phyloP scores from a whole-genome alignment of 257 asterid genomes.

The Marsdenia floribunda region DNA sequence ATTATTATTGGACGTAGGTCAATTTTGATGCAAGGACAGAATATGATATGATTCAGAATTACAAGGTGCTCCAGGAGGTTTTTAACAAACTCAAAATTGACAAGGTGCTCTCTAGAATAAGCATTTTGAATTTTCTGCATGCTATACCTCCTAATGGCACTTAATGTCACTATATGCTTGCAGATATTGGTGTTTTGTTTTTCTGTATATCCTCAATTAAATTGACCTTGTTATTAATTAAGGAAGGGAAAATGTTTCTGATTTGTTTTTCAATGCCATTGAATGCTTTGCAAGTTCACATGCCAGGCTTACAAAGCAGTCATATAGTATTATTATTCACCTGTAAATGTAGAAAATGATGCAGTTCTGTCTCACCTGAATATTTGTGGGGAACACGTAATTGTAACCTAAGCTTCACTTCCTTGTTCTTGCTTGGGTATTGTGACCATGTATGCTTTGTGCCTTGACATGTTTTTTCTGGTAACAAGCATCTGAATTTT shows the following conservation, averaged over 20 bases:
- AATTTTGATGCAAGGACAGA: constrained; percentile 95
- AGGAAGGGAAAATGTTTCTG: not conserved
- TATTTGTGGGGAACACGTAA: not conserved
- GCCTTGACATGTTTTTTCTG: not conserved
- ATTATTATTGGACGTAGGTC: constrained; percentile 40
- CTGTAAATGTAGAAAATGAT: not conserved
- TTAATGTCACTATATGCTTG: not conserved
- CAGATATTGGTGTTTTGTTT: not conserved
- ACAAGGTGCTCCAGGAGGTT: constrained; percentile 95
- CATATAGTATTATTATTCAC: not conserved
- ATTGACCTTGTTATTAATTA: not conserved
- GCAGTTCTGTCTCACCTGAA: not conserved
- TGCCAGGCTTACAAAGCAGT: not conserved
- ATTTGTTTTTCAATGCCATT: not conserved
- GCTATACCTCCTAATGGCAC: not conserved
- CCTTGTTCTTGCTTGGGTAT: not conserved
- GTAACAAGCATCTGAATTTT: not conserved
- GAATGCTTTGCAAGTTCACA: not conserved
- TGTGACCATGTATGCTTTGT: not conserved
- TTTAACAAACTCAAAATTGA: constrained; percentile 79
- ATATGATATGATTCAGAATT: constrained; percentile 89
- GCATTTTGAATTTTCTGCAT: not conserved
- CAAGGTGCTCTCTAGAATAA: constrained; percentile 44
- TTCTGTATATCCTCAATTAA: not conserved
- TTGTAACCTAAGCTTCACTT: not conserved